These are phyloP conservation scores for Gypsophila paniculata DNA, from an alignment of 179 eudicot genomes.

Conservation along the genomic window DNA sequence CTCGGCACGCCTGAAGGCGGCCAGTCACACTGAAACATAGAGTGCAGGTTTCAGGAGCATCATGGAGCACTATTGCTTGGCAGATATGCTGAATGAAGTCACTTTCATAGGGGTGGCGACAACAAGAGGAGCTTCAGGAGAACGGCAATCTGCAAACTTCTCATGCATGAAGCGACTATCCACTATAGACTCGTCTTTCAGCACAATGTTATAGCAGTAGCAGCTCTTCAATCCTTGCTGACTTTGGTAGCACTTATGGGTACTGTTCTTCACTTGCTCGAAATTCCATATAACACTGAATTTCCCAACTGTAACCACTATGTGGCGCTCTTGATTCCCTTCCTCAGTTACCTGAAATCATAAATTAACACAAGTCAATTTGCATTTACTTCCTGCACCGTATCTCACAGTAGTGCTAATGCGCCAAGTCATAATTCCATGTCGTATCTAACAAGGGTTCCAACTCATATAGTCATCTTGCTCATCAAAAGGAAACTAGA, in stretches of 20 bases:
- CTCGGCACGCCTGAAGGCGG: neutral
- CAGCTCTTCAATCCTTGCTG: conserved; percentile 92
- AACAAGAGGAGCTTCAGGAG: conserved; percentile 87
- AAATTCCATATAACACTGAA: conserved; percentile 90
- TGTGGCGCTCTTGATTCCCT: conserved; percentile 84
- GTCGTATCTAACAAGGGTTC: neutral
- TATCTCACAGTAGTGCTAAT: neutral
- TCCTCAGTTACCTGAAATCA: conserved; percentile 66
- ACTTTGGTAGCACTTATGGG: conserved; percentile 70
- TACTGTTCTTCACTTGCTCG: conserved; percentile 86
- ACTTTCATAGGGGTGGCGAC: conserved; percentile 93
- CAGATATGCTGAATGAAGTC: conserved; percentile 76
- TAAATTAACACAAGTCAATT: conserved; percentile 9
- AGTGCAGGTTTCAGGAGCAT: too few species aligned
- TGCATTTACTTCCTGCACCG: neutral
- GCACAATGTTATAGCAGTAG: conserved; percentile 75
- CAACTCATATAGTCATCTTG: too few species aligned
- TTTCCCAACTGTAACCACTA: conserved; percentile 82
- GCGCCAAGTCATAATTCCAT: neutral
- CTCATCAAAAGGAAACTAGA: neutral
- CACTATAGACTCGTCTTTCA: conserved; percentile 79
- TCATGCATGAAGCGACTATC: conserved; percentile 97
- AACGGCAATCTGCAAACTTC: conserved; percentile 52
- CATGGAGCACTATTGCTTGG: conserved; percentile 21
- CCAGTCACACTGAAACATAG: neutral